These are phyloP conservation scores for Saccharomycodes ludwigii DNA, from an alignment of 805 yeast species.

Conservation along the genomic window DNA sequence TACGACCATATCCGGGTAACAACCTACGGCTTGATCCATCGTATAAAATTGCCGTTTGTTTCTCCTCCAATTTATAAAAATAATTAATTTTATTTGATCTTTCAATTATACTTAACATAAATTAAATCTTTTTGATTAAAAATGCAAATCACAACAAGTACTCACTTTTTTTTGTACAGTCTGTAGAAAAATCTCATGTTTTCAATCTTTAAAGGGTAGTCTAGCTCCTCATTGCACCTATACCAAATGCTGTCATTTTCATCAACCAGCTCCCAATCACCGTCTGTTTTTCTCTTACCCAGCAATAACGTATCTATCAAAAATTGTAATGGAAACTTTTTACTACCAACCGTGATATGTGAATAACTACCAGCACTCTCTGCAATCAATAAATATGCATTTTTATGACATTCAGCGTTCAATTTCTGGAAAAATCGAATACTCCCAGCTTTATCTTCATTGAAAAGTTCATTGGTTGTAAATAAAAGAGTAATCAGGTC, in stretches of 20 bases:
- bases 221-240: constrained; percentile 39
- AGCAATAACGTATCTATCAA: constrained; percentile 60
- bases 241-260: constrained; percentile 76
- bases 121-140: too few species aligned
- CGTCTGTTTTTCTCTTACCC: constrained; percentile 32
- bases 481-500: constrained; percentile 62
- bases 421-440: constrained; percentile 45
- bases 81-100: too few species aligned
- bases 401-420: constrained; percentile 37
- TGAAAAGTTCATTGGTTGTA: constrained; percentile 79
- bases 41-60: too few species aligned
- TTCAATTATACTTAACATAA: too few species aligned
- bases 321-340: constrained; percentile 72
- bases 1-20: too few species aligned
- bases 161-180: constrained; percentile 44
- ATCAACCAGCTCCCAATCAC: constrained; percentile 51
- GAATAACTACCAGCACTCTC: constrained; percentile 91
- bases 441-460: constrained; percentile 51
- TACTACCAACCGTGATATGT: constrained; percentile 62
- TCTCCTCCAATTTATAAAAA: too few species aligned
- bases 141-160: too few species aligned
- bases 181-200: constrained; percentile 82
- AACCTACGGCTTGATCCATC: too few species aligned
- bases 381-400: constrained; percentile 51
- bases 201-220: constrained; percentile 61